Percentiles rank a stretch among this genome's conserved stretches.
Conservation (phyloP, 1,284 basidiomycete species). For the Pseudozyma pruni region DNA sequence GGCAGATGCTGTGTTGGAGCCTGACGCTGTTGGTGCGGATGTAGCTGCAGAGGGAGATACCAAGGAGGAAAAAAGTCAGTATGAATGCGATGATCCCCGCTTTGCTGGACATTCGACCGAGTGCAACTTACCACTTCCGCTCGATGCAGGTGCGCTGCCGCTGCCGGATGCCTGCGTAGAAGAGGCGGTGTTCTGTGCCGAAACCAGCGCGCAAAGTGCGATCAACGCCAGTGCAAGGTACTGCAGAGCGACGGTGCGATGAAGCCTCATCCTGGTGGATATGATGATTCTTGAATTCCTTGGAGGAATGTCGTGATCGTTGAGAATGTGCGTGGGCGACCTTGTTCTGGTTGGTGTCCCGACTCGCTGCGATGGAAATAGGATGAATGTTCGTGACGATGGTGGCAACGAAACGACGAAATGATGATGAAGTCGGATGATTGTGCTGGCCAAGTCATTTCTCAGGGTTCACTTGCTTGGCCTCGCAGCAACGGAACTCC, state of each 20-base stretch:
- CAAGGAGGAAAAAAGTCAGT: constrained; percentile 2
- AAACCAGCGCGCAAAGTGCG: constrained; percentile 26
- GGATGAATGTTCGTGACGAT: too few species aligned
- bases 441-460: not conserved
- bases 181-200: constrained; percentile 32
- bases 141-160: constrained; percentile 16
- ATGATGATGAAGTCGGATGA: not conserved
- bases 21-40: constrained; percentile 16
- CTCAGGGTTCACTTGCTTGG: constrained; percentile 15
- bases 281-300: not conserved
- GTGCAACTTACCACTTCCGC: constrained; percentile 27
- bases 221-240: constrained; percentile 30
- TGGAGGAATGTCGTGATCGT: not conserved
- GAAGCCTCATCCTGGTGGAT: constrained; percentile 24
- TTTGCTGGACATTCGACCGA: not conserved
- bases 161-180: constrained; percentile 25
- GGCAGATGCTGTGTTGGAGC: constrained; percentile 17
- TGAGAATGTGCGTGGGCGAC: too few species aligned
- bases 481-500: constrained; percentile 28
- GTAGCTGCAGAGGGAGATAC: constrained; percentile 6
- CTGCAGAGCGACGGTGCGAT: constrained; percentile 14
- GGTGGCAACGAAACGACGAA: not conserved
- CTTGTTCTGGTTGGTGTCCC: too few species aligned
- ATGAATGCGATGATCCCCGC: not conserved
- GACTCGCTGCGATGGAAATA: not conserved